Evolutionary conservation across 2,329 filamentous ascomycete species (phyloP).

Genomic region (Sordariomycetes sp.): DNA sequence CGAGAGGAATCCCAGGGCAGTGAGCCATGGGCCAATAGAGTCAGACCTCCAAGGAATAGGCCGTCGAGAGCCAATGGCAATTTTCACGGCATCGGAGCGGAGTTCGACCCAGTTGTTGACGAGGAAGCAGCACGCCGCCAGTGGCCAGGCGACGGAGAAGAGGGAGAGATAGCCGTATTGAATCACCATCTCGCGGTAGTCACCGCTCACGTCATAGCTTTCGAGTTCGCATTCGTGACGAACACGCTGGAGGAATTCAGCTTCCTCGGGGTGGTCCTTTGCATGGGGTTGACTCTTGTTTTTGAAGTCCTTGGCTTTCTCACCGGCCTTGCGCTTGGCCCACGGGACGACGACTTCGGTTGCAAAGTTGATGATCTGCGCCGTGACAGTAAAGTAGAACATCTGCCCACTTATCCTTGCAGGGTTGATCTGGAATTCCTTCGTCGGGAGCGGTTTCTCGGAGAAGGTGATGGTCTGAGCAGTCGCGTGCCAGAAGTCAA

Average conservation of each 20-base stretch:
- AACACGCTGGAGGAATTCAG: slow-evolving; percentile 69
- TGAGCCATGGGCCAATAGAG: slow-evolving; percentile 88
- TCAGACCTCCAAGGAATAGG: slow-evolving; percentile 86
- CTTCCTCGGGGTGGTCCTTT: slow-evolving; percentile 68
- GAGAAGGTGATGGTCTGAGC: slow-evolving; percentile 68
- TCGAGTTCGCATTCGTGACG: slow-evolving; percentile 75
- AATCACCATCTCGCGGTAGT: slow-evolving; percentile 90
- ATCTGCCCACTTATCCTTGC: slow-evolving; percentile 80
- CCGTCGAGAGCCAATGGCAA: slow-evolving; percentile 79
- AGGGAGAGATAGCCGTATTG: slow-evolving; percentile 81
- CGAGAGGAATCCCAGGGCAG: slow-evolving; percentile 77
- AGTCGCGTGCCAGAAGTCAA: slow-evolving; percentile 70
- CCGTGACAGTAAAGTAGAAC: slow-evolving; percentile 92
- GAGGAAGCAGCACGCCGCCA: slow-evolving; percentile 83
- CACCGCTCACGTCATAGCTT: slow-evolving; percentile 79
- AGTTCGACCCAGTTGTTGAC: slow-evolving; percentile 96
- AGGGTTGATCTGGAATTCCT: slow-evolving; percentile 73
- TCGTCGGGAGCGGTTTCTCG: slow-evolving; percentile 58
- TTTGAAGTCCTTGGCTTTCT: slow-evolving; percentile 71
- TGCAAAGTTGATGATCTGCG: slow-evolving; percentile 79
- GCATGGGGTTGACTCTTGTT: slow-evolving; percentile 39
- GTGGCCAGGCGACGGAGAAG: slow-evolving; percentile 89
- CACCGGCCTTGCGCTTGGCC: slow-evolving; percentile 67
- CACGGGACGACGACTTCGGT: slow-evolving; percentile 82
- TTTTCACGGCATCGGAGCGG: slow-evolving; percentile 88